phyloP scores from a whole-genome alignment of 352 stramenopile species.

The Peronospora farinosa region DNA sequence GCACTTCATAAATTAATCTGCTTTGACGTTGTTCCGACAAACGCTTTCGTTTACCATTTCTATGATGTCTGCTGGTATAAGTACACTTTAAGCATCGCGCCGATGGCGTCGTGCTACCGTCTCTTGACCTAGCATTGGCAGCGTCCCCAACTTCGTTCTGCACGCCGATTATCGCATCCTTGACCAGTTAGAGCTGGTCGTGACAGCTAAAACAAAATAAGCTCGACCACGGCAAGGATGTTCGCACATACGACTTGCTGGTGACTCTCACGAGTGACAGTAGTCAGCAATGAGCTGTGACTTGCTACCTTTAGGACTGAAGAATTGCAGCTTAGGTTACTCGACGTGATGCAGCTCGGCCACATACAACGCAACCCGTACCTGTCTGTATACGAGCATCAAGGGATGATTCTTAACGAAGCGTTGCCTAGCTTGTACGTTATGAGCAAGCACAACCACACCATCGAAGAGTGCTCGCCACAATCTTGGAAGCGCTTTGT shows the following conservation, averaged over 20 bases:
- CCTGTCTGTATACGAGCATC: slow-evolving; percentile 60
- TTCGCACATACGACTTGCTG: slow-evolving; percentile 42
- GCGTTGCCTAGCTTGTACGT: slow-evolving; percentile 42
- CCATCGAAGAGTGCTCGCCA: slow-evolving; percentile 28
- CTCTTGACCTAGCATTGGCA: slow-evolving; percentile 6
- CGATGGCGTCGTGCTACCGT: slow-evolving; percentile 16
- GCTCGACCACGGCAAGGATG: slow-evolving; percentile 24
- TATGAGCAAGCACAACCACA: slow-evolving; percentile 30
- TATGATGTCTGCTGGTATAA: slow-evolving; percentile 13
- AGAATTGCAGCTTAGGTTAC: slow-evolving; percentile 28
- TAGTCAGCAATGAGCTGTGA: slow-evolving; percentile 36
- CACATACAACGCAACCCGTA: slow-evolving; percentile 44
- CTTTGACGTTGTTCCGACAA: slow-evolving; percentile 9
- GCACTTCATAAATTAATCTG: slow-evolving; percentile 17
- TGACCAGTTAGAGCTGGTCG: slow-evolving; percentile 29
- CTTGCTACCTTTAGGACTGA: slow-evolving; percentile 49
- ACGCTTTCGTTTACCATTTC: slow-evolving; percentile 1
- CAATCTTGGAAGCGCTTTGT: slow-evolving; percentile 33
- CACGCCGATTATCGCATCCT: slow-evolving; percentile 22
- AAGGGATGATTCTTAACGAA: slow-evolving; percentile 59
- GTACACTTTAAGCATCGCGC: background rate
- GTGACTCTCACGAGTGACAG: slow-evolving; percentile 33
- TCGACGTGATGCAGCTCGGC: slow-evolving; percentile 43
- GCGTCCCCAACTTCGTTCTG: slow-evolving; percentile 16
- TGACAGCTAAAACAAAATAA: slow-evolving; percentile 20